These are phyloP conservation scores for Fusarium algeriense DNA, from an alignment of 2,329 filamentous ascomycete genomes.

Conservation along the genomic window DNA sequence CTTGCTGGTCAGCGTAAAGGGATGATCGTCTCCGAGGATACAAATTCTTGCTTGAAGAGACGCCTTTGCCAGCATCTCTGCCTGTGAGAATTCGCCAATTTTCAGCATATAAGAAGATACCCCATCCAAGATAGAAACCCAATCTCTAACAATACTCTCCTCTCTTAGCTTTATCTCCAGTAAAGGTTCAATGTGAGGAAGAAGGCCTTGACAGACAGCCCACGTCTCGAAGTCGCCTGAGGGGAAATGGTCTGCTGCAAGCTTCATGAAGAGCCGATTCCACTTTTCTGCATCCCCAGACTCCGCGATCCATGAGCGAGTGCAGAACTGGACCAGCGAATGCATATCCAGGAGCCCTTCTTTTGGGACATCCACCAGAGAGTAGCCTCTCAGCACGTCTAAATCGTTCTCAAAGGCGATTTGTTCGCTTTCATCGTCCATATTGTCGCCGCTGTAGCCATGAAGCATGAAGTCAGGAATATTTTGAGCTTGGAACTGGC, in stretches of 20 bases:
- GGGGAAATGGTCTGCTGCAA: not conserved
- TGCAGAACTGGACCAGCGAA: constrained; percentile 4
- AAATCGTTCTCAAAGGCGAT: not conserved
- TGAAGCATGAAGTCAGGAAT: constrained; percentile 4
- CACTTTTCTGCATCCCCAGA: not conserved
- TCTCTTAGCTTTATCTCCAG: not conserved
- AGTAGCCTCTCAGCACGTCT: not conserved
- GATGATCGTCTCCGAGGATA: too few species aligned
- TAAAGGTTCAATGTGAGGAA: not conserved
- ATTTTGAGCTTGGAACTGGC: constrained; percentile 9
- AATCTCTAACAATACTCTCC: too few species aligned
- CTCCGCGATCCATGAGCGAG: not conserved
- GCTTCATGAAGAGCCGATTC: not conserved
- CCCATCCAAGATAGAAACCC: too few species aligned
- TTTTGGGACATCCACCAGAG: not conserved
- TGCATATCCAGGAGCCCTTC: not conserved
- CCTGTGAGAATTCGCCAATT: too few species aligned
- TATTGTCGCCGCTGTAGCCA: not conserved
- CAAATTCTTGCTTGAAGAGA: too few species aligned
- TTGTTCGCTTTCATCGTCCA: not conserved
- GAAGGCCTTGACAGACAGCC: not conserved
- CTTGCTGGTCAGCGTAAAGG: too few species aligned
- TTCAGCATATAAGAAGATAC: too few species aligned
- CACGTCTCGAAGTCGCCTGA: not conserved
- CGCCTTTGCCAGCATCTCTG: too few species aligned